These are phyloP conservation scores for Dujonia santamariae DNA, from an alignment of 1,139 yeast species.

Conservation along the genomic window DNA sequence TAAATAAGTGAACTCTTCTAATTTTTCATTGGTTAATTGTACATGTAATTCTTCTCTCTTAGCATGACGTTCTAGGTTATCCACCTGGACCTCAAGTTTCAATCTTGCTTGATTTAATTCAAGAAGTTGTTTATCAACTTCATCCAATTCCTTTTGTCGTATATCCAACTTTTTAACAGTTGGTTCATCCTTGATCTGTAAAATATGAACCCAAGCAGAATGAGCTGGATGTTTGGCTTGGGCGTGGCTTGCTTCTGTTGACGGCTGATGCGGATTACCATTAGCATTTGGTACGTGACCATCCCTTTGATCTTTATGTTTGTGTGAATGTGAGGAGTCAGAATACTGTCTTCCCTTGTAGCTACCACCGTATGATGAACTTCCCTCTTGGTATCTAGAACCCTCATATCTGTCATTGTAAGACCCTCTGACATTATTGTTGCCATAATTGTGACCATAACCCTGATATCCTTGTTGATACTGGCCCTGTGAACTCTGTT, in stretches of 20 bases:
- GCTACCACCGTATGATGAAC: no score
- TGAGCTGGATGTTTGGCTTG: background rate
- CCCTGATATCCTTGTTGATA: no score
- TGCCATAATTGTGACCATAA: no score
- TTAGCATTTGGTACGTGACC: no score
- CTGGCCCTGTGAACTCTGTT: no score
- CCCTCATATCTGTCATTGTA: no score
- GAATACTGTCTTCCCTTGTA: no score
- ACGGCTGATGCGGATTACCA: no score
- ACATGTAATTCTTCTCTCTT: constrained; percentile 35
- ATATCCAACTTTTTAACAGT: constrained; percentile 19
- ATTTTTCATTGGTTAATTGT: constrained; percentile 36
- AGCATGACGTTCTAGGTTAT: constrained; percentile 26
- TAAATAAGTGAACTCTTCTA: constrained; percentile 40
- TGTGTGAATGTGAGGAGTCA: no score
- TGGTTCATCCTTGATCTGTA: constrained; percentile 21
- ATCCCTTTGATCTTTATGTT: no score
- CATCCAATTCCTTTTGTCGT: constrained; percentile 17
- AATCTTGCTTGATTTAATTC: constrained; percentile 23
- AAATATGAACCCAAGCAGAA: constrained; percentile 26
- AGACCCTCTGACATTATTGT: no score
- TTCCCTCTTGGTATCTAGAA: no score
- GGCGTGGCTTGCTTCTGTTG: constrained; percentile 1
- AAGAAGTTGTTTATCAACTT: constrained; percentile 24
- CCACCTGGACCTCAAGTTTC: constrained; percentile 20